Conservation (phyloP, 352 stramenopile genomes). For the Globisporangium megalacanthum region DNA sequence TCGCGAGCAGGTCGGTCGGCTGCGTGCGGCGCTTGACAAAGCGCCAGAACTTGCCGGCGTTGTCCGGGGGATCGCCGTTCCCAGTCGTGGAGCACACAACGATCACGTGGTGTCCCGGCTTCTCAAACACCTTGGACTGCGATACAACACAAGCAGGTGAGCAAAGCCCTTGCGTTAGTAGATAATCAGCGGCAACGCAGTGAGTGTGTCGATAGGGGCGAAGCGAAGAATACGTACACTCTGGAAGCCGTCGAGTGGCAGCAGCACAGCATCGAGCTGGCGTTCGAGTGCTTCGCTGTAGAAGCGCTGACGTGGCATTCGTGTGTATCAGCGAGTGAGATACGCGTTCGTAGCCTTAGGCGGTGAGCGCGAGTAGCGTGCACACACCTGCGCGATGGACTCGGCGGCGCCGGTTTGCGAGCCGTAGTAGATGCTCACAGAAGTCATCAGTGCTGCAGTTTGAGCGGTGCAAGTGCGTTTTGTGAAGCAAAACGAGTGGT, state of each 20-base stretch:
- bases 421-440: constrained; percentile 69
- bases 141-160: not conserved
- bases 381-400: constrained; percentile 72
- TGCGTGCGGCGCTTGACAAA: constrained; percentile 88
- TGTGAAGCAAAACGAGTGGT: no score
- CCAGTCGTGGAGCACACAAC: constrained; percentile 93
- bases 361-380: not conserved
- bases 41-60: constrained; percentile 90
- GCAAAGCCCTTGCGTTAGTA: not conserved
- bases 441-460: constrained; percentile 5
- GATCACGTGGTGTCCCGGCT: constrained; percentile 53
- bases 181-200: constrained; percentile 2
- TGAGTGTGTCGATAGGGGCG: not conserved
- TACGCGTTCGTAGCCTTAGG: no score
- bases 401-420: constrained; percentile 87
- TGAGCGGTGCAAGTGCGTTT: no score
- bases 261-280: constrained; percentile 41
- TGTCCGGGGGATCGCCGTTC: constrained; percentile 94
- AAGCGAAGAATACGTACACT: constrained; percentile 27
- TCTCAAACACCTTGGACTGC: constrained; percentile 36
- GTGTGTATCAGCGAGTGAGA: not conserved
- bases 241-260: constrained; percentile 66
- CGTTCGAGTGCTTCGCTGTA: constrained; percentile 58
- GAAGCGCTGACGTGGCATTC: constrained; percentile 33
- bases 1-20: constrained; percentile 64